Percentiles rank a stretch among this genome's conserved stretches.
Conservation (phyloP, 2,329 filamentous ascomycete species). For the Pseudocercospora vitis region DNA sequence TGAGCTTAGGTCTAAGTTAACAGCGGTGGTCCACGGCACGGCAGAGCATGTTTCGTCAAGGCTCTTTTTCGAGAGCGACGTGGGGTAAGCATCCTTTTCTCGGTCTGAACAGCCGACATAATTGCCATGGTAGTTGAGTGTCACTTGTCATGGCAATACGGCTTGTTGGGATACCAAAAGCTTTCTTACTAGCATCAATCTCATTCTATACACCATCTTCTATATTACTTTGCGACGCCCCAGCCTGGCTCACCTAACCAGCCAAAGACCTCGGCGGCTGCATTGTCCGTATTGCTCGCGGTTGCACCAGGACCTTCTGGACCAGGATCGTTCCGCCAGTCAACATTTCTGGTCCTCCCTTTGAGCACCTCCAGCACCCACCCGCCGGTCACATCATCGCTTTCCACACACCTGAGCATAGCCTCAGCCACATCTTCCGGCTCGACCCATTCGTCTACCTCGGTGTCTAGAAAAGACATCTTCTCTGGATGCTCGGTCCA, state of each 20-base stretch:
- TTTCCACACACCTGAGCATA: conserved; percentile 58
- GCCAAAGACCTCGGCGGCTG: conserved; percentile 52
- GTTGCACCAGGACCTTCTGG: conserved; percentile 47
- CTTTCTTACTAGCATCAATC: too few relatives aligned
- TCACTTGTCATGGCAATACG: too few relatives aligned
- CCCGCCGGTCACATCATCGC: conserved; percentile 51
- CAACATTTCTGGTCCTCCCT: conserved; percentile 51
- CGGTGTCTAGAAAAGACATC: conserved; percentile 50
- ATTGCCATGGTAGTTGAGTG: too few relatives aligned
- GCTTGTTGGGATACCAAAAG: too few relatives aligned
- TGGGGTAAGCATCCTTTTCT: too few relatives aligned
- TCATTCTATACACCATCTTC: too few relatives aligned
- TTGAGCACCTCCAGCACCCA: conserved; percentile 59
- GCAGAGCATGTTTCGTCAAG: too few relatives aligned
- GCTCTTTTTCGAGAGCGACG: too few relatives aligned
- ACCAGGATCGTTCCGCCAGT: conserved; percentile 55
- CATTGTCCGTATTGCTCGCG: conserved; percentile 41
- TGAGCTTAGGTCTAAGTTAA: too few relatives aligned
- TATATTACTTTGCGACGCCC: conserved; percentile 43
- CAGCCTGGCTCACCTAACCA: conserved; percentile 52
- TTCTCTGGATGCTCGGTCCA: conserved; percentile 65
- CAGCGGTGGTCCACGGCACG: too few relatives aligned
- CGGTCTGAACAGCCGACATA: too few relatives aligned
- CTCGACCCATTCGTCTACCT: conserved; percentile 58
- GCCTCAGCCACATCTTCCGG: conserved; percentile 60